Conservation (phyloP, 2,329 filamentous ascomycete genomes). For the Paraconiothyrium brasiliense region DNA sequence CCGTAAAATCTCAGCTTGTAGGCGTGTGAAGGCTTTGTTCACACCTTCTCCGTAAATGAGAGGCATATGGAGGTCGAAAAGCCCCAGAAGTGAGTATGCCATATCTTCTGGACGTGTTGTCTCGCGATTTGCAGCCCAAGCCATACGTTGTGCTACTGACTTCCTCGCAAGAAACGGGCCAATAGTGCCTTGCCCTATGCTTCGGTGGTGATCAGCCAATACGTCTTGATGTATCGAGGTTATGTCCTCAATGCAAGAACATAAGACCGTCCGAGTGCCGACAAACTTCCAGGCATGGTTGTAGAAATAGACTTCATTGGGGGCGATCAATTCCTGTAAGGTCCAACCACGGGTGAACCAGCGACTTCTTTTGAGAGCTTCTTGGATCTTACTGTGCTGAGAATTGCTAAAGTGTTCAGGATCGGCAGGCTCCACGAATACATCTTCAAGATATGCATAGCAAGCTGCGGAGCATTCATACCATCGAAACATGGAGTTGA, state of each 20-base stretch:
- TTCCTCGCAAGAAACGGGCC: neutral
- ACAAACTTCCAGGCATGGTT: slow-evolving; percentile 14
- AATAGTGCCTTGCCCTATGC: neutral
- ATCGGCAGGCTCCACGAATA: neutral
- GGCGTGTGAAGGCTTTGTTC: neutral
- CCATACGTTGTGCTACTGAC: slow-evolving; percentile 19
- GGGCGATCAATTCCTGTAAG: slow-evolving; percentile 20
- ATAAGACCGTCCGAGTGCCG: slow-evolving; percentile 6
- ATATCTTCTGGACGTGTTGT: slow-evolving; percentile 27
- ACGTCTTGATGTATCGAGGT: slow-evolving; percentile 3
- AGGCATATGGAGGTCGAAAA: slow-evolving; percentile 17
- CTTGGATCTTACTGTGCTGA: neutral
- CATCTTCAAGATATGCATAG: slow-evolving; percentile 20
- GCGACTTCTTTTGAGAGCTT: slow-evolving; percentile 12
- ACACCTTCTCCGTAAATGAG: slow-evolving; percentile 16
- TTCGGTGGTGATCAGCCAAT: neutral
- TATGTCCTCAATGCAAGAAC: neutral
- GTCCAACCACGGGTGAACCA: slow-evolving; percentile 23
- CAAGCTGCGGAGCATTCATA: slow-evolving; percentile 15
- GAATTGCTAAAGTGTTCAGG: too few species aligned
- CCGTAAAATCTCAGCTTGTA: slow-evolving; percentile 6
- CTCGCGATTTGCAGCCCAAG: slow-evolving; percentile 26
- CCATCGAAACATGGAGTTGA: slow-evolving; percentile 16
- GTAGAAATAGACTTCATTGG: slow-evolving; percentile 21
- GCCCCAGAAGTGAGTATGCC: slow-evolving; percentile 4